Conservation (phyloP, 1,284 basidiomycete genomes). For the Fomitiporia mediterranea region DNA sequence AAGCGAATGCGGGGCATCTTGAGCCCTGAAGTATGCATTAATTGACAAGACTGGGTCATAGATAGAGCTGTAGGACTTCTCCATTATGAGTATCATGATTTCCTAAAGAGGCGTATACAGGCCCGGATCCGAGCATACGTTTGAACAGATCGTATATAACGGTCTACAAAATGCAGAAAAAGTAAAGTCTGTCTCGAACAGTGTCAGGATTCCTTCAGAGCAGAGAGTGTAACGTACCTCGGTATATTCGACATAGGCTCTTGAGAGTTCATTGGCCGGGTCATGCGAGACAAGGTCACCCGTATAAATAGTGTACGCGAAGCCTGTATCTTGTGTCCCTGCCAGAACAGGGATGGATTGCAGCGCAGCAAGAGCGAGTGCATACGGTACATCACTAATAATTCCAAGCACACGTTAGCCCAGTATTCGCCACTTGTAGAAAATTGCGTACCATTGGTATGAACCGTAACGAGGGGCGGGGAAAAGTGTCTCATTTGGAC, state of each 20-base stretch:
- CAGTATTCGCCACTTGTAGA: neutral
- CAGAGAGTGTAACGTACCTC: slow-evolving; percentile 40
- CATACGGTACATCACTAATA: slow-evolving; percentile 63
- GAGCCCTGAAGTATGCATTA: slow-evolving; percentile 40
- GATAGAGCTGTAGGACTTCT: too few species aligned
- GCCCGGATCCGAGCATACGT: slow-evolving; percentile 53
- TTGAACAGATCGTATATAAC: slow-evolving; percentile 64
- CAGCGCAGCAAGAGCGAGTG: slow-evolving; percentile 58
- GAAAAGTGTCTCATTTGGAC: slow-evolving; percentile 45
- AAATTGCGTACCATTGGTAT: slow-evolving; percentile 46
- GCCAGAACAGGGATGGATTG: slow-evolving; percentile 66
- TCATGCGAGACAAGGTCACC: slow-evolving; percentile 78
- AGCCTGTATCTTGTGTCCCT: slow-evolving; percentile 53
- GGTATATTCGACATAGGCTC: slow-evolving; percentile 41
- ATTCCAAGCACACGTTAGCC: neutral
- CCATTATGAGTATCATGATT: slow-evolving; percentile 75
- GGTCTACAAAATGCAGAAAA: slow-evolving; percentile 36
- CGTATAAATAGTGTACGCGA: slow-evolving; percentile 67
- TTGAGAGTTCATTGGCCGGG: slow-evolving; percentile 56
- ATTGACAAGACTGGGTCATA: too few species aligned
- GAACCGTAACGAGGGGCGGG: slow-evolving; percentile 67
- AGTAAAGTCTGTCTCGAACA: too few species aligned
- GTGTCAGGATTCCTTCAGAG: neutral
- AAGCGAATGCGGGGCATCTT: slow-evolving; percentile 59
- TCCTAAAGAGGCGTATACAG: slow-evolving; percentile 70